Percentiles rank a stretch among this genome's conserved stretches.
These are phyloP conservation scores for Cercospora sp. DNA, from an alignment of 2,329 filamentous ascomycete species.

Conservation along the genomic window DNA sequence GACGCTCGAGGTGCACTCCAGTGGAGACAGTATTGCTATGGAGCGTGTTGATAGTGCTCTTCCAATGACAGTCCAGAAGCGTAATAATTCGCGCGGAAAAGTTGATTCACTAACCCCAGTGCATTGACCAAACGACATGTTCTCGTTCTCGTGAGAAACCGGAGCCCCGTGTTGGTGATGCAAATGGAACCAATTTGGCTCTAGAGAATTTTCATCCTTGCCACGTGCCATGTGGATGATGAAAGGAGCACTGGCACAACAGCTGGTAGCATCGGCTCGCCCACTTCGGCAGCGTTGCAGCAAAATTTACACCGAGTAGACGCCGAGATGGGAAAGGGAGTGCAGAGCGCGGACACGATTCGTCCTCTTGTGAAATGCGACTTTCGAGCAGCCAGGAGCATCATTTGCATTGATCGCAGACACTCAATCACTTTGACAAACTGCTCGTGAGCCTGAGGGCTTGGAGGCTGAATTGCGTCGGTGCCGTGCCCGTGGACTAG, in stretches of 20 bases:
- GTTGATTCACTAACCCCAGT: constrained; percentile 3
- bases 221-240: constrained; percentile 15
- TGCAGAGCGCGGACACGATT: too few species aligned
- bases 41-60: background rate
- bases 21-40: constrained; percentile 11
- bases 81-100: background rate
- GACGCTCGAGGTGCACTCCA: constrained; percentile 15
- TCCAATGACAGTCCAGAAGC: background rate
- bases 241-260: background rate
- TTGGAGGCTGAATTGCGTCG: background rate
- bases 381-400: background rate
- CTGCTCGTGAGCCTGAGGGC: background rate
- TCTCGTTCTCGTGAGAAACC: constrained; percentile 1
- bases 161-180: constrained; percentile 15
- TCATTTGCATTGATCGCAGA: background rate
- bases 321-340: background rate
- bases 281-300: constrained; percentile 9
- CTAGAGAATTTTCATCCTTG: constrained; percentile 2
- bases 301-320: background rate
- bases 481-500: background rate
- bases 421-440: background rate
- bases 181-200: constrained; percentile 9
- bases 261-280: constrained; percentile 5
- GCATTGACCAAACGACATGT: constrained; percentile 5
- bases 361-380: background rate